Percentiles rank a stretch among this genome's conserved stretches.
phyloP scores from a whole-genome alignment of 2,329 filamentous ascomycete species.

The Zopfia rhizophila region DNA sequence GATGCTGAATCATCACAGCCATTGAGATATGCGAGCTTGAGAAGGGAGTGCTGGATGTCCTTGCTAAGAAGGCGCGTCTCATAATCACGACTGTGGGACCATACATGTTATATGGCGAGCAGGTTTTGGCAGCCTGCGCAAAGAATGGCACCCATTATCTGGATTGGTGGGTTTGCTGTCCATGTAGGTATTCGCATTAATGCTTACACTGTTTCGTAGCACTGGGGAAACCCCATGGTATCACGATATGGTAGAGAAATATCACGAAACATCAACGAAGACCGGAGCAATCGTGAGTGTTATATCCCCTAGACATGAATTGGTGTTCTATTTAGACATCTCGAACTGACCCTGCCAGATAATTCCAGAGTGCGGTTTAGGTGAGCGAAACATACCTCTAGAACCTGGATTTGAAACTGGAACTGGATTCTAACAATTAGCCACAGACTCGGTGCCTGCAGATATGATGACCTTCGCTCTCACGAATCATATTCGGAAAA shows the following conservation, averaged over 20 bases:
- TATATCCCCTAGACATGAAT: neutral
- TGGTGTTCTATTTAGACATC: neutral
- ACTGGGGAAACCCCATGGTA: constrained; percentile 74
- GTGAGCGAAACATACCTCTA: too few species aligned
- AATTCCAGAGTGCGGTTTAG: constrained; percentile 25
- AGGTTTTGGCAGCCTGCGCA: constrained; percentile 72
- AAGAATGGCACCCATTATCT: constrained; percentile 74
- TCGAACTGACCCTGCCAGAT: neutral
- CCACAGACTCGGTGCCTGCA: constrained; percentile 70
- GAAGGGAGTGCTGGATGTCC: constrained; percentile 59
- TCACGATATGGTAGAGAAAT: constrained; percentile 69
- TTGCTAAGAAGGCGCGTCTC: constrained; percentile 67
- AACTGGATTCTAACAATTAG: constrained; percentile 69
- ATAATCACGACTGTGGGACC: constrained; percentile 72
- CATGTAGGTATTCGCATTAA: constrained; percentile 12
- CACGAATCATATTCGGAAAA: constrained; percentile 63
- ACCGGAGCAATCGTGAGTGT: constrained; percentile 68
- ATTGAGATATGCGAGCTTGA: constrained; percentile 56
- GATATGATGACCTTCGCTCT: constrained; percentile 67
- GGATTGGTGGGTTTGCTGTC: constrained; percentile 60
- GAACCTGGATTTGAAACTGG: too few species aligned
- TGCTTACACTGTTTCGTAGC: constrained; percentile 35
- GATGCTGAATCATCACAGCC: constrained; percentile 37
- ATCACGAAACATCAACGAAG: constrained; percentile 67
- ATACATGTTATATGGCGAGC: constrained; percentile 71